phyloP scores from a whole-genome alignment of 768 basidiomycete genomes.

The Pleurotus cornucopiae region DNA sequence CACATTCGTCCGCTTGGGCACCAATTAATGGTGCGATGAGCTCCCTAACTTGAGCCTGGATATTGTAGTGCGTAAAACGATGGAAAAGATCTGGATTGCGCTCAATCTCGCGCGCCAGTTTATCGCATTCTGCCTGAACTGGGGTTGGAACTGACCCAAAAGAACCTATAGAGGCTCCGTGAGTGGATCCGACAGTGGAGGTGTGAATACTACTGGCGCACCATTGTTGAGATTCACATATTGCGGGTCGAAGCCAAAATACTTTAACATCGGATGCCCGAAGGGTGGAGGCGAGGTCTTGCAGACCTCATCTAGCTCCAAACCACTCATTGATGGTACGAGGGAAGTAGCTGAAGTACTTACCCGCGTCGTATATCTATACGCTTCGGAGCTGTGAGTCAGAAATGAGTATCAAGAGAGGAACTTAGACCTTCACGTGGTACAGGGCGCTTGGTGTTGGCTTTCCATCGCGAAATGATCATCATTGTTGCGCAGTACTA shows the following conservation, averaged over 20 bases:
- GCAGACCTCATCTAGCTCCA: slow-evolving; percentile 7
- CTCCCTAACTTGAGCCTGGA: slow-evolving; percentile 32
- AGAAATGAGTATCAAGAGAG: too few relatives aligned
- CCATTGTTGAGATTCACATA: slow-evolving; percentile 41
- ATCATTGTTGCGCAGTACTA: too few relatives aligned
- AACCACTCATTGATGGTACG: neutral
- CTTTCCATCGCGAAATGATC: too few relatives aligned
- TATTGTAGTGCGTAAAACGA: slow-evolving; percentile 23
- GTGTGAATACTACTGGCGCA: slow-evolving; percentile 16
- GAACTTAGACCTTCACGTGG: too few relatives aligned
- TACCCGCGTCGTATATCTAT: too few relatives aligned
- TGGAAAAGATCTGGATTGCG: slow-evolving; percentile 49
- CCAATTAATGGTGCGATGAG: slow-evolving; percentile 48
- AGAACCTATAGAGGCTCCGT: slow-evolving; percentile 28
- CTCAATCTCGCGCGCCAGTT: slow-evolving; percentile 34
- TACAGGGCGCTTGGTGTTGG: too few relatives aligned
- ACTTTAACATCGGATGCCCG: slow-evolving; percentile 37
- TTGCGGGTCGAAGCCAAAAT: slow-evolving; percentile 40
- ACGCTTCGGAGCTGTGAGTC: too few relatives aligned
- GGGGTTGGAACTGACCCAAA: slow-evolving; percentile 41
- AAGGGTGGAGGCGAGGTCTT: slow-evolving; percentile 28
- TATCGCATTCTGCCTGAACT: slow-evolving; percentile 36
- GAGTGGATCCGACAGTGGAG: slow-evolving; percentile 16
- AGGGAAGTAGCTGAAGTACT: too few relatives aligned
- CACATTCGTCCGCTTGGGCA: slow-evolving; percentile 38